Base-by-base conservation (phyloP, 257 asterid genomes). In the Pogostemon cablin region DNA sequence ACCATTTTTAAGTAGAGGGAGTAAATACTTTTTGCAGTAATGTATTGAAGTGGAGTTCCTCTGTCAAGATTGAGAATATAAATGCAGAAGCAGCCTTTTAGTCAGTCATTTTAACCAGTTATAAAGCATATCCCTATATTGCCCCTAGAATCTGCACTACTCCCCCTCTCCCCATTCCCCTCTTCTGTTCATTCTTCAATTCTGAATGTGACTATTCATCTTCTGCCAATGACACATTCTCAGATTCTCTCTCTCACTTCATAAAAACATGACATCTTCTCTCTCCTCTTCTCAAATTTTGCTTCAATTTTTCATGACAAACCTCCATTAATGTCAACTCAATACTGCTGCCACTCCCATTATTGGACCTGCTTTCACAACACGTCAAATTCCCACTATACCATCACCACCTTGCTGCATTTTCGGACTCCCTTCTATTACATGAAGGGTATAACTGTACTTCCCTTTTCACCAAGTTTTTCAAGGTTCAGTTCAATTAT, bases 201-300 rank as follows among this genome's bases (percentile, higher is more conserved):
- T 50, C 38, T 20, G 81, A 81, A 37, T 62, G 79, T 54, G 85
- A 80, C 82, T 52, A 41, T 77, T 77, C 85, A 62, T 75, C 65
- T 66, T 63, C 54, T 15, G 49, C 78, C 65, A 41, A 76, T 52
- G 70, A 56, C 81, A 74, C 75, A 72, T 57, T 77, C 77, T 62
- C 68, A 15, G 41, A 59, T 54, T 58, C 73, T 37, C 12, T 34
- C 54, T 49, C 65, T 54, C 65, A 48, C 59, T 44, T 35, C 38
- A 42, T 10, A 25, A 17, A 11, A 47, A 17, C 11, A 7, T 42
- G 67, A 15, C 38, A 44, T n/a, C 37, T 3, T 15, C 39, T 41
- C 37, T 66, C 68, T 54, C 62, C 69, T 62, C 64, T 68, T 34
- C 7, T 65, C 53, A 9, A 37, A 34, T 4, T 2, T 43, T 20